A percentile compares a stretch with the other conserved stretches of the same genome.
Conservation (phyloP, 352 stramenopile species). For the Pythium dissotocum region DNA sequence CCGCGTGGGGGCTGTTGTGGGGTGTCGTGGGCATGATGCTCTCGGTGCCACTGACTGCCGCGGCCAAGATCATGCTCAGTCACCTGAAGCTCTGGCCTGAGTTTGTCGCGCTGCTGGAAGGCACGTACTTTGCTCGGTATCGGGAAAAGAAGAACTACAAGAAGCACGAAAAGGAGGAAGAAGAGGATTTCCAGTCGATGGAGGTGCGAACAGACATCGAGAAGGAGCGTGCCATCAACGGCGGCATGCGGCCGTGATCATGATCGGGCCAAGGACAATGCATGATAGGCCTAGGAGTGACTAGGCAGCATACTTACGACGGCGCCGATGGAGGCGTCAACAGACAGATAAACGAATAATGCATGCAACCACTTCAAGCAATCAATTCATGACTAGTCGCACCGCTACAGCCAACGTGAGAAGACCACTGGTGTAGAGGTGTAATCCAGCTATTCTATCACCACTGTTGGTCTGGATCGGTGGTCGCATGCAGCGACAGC, state of each 20-base stretch:
- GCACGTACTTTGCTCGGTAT: slow-evolving; percentile 84
- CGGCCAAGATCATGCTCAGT: slow-evolving; percentile 87
- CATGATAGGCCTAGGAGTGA: background rate
- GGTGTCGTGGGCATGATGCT: slow-evolving; percentile 90
- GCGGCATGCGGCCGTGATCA: slow-evolving; percentile 24
- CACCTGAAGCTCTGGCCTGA: slow-evolving; percentile 86
- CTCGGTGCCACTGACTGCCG: slow-evolving; percentile 81
- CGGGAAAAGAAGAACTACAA: slow-evolving; percentile 69
- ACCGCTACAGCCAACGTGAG: background rate
- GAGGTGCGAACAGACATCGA: slow-evolving; percentile 74
- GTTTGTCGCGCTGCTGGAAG: slow-evolving; percentile 85
- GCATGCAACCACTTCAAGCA: background rate
- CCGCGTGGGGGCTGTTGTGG: slow-evolving; percentile 86
- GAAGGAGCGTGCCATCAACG: slow-evolving; percentile 42
- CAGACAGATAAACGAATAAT: background rate
- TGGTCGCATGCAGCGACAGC: slow-evolving; percentile 49
- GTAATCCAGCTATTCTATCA: background rate
- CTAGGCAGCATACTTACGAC: no score
- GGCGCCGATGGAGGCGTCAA: no score
- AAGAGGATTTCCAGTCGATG: slow-evolving; percentile 72
- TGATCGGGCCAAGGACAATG: background rate
- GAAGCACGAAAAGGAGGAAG: slow-evolving; percentile 70
- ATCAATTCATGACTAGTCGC: background rate
- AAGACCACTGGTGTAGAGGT: background rate
- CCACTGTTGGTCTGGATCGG: slow-evolving; percentile 22